Evolutionary conservation across 73 alveolate genomes (phyloP).

Genomic region (Paraurostyla sp.): DNA sequence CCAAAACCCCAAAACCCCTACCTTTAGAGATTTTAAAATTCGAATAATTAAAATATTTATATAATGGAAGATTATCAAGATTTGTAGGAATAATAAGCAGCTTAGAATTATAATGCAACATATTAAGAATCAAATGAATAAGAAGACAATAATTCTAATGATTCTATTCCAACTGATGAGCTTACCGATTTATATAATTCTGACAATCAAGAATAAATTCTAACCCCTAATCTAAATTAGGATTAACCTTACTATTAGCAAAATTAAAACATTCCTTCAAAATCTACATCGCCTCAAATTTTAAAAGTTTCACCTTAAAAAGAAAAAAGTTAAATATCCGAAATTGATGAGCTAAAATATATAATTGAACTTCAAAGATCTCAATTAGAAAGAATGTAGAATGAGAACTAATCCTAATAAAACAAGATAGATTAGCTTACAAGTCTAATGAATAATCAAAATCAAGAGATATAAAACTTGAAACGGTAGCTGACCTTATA

Average conservation of each 20-base stretch:
- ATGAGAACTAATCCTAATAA: background rate
- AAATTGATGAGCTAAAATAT: slow-evolving; percentile 2
- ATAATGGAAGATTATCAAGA: too few species aligned
- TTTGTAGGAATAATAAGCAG: too few species aligned
- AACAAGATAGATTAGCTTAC: background rate
- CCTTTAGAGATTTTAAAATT: too few species aligned
- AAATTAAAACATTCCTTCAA: background rate
- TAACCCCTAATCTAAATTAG: background rate
- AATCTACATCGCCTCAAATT: background rate
- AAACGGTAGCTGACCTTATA: background rate
- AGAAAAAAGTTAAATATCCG: background rate
- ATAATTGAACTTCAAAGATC: background rate
- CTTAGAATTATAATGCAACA: too few species aligned
- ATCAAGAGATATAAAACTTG: background rate
- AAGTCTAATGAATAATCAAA: background rate
- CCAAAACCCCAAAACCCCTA: too few species aligned
- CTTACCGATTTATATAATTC: slow-evolving; percentile 30
- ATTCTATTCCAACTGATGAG: slow-evolving; percentile 46
- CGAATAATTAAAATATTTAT: too few species aligned
- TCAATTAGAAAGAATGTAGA: slow-evolving; percentile 9
- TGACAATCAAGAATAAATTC: background rate
- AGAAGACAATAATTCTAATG: slow-evolving; percentile 1
- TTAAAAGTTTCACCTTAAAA: background rate
- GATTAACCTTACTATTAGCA: too few species aligned
- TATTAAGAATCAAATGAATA: too few species aligned